A percentile compares a stretch with the other conserved stretches of the same genome.
Evolutionary conservation across 257 asterid species (phyloP).

Genomic region (Buddleja alternifolia): DNA sequence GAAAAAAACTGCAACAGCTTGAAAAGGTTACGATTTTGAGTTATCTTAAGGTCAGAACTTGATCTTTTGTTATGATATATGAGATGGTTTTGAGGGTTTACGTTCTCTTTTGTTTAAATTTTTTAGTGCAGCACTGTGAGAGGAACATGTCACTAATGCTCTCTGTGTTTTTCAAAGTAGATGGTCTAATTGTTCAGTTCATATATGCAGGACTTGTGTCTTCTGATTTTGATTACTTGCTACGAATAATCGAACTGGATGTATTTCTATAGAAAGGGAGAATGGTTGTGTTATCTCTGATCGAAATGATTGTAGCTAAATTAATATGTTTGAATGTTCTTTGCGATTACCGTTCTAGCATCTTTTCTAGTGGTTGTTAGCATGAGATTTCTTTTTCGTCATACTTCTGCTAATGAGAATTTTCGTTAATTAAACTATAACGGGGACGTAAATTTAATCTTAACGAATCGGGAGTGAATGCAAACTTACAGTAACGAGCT

Average conservation of each 20-base stretch:
- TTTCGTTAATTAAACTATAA: background rate
- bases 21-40: background rate
- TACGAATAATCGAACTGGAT: constrained; percentile 27
- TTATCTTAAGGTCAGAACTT: constrained; percentile 35
- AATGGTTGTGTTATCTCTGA: constrained; percentile 7
- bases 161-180: constrained; percentile 6
- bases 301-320: background rate
- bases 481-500: too few relatives aligned
- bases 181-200: constrained; percentile 15
- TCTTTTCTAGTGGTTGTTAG: background rate
- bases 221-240: constrained; percentile 8
- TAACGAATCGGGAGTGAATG: too few relatives aligned
- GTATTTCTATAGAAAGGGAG: constrained; percentile 23
- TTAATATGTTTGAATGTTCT: background rate
- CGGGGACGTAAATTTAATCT: too few relatives aligned
- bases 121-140: constrained; percentile 22
- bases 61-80: constrained; percentile 13
- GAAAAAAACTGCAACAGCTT: constrained; percentile 46
- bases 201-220: background rate
- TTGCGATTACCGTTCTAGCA: background rate
- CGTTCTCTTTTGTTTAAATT: background rate
- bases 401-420: background rate
- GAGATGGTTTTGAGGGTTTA: background rate
- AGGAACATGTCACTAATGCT: background rate
- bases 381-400: background rate